Evolutionary conservation across 768 basidiomycete genomes (phyloP), one percentile per base, ranked within the genome.

Genomic region (Rossbeevera mucosa): DNA sequence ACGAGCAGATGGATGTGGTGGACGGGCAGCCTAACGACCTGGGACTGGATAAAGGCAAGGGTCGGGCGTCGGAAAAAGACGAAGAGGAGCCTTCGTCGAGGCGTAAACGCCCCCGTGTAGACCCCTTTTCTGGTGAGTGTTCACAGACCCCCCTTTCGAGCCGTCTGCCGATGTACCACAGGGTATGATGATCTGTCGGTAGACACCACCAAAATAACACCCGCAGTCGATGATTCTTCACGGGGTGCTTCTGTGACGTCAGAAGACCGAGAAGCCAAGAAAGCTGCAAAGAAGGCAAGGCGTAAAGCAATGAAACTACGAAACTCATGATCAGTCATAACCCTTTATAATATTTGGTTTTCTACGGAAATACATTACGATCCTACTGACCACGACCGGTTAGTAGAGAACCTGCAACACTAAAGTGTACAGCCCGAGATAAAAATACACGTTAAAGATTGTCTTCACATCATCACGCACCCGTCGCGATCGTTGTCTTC

Each of bases 401-500:
- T 9, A 54, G 59, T 53, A 56, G 44, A 53, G 21, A 52, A 52
- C 44, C n/a, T 38, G 36, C 44, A 54, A 56, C 31, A 52, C 61
- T 59, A 70, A 66, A 66, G 54, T 60, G 55, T 64, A 64, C 60
- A 64, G 58, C 44, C 50, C 53, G 58, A 48, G 60, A 55, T 57
- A 63, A 59, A 58, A 51, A 66, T 59, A 64, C 59, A 59, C 46
- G 58, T 75, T 38, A 26, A 26, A 28, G 21, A 47, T 42, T 43
- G 8, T 26, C 42, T 12, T 64, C 76, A 88, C 85, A 86, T 88
- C 62, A 86, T 71, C 48, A 76, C 77, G 74, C 87, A 89, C 30
- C 81, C 80, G 36, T 85, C 85, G 33, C 79, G 76, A 54, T 76
- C 77, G 47, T 69, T 44, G 21, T 78, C 65, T 28, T 74, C 67